A percentile compares a stretch with the other conserved stretches of the same genome.
phyloP scores from a whole-genome alignment of 2,329 filamentous ascomycete species.

The Neofusicoccum parvum region DNA sequence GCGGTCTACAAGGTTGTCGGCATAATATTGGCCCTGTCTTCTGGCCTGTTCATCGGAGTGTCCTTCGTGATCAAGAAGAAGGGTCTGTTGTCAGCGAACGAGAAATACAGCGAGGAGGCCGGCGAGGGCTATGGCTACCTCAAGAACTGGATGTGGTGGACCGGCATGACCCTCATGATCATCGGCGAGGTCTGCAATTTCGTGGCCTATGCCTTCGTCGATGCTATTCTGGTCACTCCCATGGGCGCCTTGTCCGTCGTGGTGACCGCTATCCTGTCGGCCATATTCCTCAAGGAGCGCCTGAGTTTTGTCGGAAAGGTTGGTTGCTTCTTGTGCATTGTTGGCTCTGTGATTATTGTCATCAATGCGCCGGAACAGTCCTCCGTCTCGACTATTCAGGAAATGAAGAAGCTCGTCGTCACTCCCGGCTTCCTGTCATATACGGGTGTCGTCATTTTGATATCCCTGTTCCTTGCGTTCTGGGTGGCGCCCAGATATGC shows the following conservation, averaged over 20 bases:
- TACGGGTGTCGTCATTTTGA: constrained; percentile 78
- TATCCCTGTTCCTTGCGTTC: constrained; percentile 69
- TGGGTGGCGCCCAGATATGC: constrained; percentile 87
- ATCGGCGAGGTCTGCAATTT: constrained; percentile 96
- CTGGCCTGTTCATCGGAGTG: constrained; percentile 87
- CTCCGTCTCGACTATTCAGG: constrained; percentile 82
- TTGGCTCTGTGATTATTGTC: constrained; percentile 91
- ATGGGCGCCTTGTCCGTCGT: constrained; percentile 87
- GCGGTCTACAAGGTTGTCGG: constrained; percentile 80
- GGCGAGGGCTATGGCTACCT: constrained; percentile 97
- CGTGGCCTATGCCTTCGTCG: constrained; percentile 93
- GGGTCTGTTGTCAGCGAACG: constrained; percentile 86
- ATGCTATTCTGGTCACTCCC: constrained; percentile 92
- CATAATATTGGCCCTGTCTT: constrained; percentile 80
- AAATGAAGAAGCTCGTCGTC: constrained; percentile 88
- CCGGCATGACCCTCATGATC: constrained; percentile 95
- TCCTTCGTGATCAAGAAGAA: constrained; percentile 97
- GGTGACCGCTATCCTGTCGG: constrained; percentile 84
- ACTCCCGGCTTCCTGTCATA: constrained; percentile 84
- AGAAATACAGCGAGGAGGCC: constrained; percentile 93
- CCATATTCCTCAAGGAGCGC: constrained; percentile 93
- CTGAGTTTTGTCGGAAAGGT: constrained; percentile 96
- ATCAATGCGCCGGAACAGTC: constrained; percentile 88
- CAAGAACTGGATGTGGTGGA: constrained; percentile 94
- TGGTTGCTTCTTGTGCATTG: constrained; percentile 90